phyloP scores from a whole-genome alignment of 768 basidiomycete species.

The Nevesoporus exiguus region DNA sequence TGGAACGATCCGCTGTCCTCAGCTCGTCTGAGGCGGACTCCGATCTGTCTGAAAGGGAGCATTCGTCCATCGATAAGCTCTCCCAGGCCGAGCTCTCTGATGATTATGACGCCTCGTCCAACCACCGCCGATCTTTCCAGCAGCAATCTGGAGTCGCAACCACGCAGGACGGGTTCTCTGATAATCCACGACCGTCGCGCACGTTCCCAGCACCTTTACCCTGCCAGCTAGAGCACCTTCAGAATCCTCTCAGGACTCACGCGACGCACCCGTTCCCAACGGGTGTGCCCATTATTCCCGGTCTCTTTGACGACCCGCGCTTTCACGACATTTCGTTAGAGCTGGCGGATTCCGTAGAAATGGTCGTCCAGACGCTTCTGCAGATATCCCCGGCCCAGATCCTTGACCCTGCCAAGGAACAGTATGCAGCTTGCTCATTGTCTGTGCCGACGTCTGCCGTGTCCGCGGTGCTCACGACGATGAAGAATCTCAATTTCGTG shows the following conservation, averaged over 20 bases:
- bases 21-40: conserved; percentile 53
- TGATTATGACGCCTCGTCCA: conserved; percentile 26
- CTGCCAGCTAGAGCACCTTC: conserved; percentile 70
- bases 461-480: conserved; percentile 83
- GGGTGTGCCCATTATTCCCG: conserved; percentile 18
- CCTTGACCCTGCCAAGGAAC: conserved; percentile 90
- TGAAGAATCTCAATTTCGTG: conserved; percentile 93
- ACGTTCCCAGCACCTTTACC: conserved; percentile 80
- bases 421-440: conserved; percentile 84
- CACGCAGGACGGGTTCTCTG: conserved; percentile 25
- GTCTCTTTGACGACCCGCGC: conserved; percentile 28
- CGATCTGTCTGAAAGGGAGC: conserved; percentile 46
- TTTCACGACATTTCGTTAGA: conserved; percentile 77
- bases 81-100: conserved; percentile 33
- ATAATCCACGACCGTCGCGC: conserved; percentile 60
- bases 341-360: conserved; percentile 87
- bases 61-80: conserved; percentile 28
- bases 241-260: conserved; percentile 55
- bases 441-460: conserved; percentile 85
- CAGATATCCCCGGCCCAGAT: conserved; percentile 89
- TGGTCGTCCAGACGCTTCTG: conserved; percentile 86
- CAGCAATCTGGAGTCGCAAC: conserved; percentile 22
- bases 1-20: conserved; percentile 39
- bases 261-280: conserved; percentile 7
- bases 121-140: conserved; percentile 23